Conservation (phyloP, 2,329 filamentous ascomycete genomes). For the Penicillium concentricum region DNA sequence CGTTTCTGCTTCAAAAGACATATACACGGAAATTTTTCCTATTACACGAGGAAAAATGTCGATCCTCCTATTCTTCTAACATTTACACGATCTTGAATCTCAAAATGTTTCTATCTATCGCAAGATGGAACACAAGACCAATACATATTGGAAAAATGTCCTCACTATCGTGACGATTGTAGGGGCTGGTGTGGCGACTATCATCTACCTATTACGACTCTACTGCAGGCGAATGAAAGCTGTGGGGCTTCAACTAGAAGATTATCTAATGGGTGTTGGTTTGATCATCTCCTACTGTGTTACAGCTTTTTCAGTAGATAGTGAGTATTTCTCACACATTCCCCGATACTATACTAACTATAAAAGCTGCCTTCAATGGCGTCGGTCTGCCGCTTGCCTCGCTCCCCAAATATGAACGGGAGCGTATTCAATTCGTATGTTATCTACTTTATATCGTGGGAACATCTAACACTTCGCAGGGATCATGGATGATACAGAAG, state of each 20-base stretch:
- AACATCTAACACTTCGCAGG: neutral
- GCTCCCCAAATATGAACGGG: neutral
- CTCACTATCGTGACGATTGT: slow-evolving; percentile 17
- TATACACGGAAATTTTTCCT: too few species aligned
- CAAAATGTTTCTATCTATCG: neutral
- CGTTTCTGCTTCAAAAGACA: too few species aligned
- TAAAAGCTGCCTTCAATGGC: slow-evolving; percentile 14
- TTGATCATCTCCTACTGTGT: slow-evolving; percentile 16
- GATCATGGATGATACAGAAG: slow-evolving; percentile 20
- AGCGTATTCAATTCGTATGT: neutral
- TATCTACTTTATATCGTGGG: too few species aligned
- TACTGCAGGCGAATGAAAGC: slow-evolving; percentile 9
- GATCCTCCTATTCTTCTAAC: too few species aligned
- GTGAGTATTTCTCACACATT: slow-evolving; percentile 1
- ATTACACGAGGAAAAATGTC: neutral
- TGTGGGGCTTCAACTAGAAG: slow-evolving; percentile 10
- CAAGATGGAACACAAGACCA: neutral
- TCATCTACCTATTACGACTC: slow-evolving; percentile 17
- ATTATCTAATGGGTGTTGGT: slow-evolving; percentile 17
- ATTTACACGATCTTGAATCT: too few species aligned
- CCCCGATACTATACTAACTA: neutral
- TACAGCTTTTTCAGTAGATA: slow-evolving; percentile 10
- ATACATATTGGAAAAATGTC: slow-evolving; percentile 14
- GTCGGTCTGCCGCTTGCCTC: slow-evolving; percentile 1
- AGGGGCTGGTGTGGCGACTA: slow-evolving; percentile 13